Percentiles rank a stretch among this genome's conserved stretches.
These are phyloP conservation scores for Trypanosoma rangeli DNA, from an alignment of 208 protist genomes.

Conservation along the genomic window DNA sequence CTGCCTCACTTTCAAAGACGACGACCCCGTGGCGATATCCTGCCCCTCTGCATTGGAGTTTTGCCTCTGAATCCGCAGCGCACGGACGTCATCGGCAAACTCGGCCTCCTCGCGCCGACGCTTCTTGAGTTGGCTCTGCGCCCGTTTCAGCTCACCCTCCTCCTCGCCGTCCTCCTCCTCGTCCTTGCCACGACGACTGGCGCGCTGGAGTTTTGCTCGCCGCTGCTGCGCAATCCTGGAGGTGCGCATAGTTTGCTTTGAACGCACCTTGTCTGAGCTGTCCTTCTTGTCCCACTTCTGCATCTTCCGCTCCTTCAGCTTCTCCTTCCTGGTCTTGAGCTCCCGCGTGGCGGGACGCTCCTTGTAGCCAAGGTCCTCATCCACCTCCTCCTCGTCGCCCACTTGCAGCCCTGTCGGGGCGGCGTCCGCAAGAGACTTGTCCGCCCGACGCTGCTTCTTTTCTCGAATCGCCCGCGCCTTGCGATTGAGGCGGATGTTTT, in stretches of 20 bases:
- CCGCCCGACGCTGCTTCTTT: conserved; percentile 76
- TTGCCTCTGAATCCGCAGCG: conserved; percentile 18
- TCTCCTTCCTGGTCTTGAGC: conserved; percentile 73
- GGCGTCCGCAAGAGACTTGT: conserved; percentile 44
- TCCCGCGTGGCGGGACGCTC: conserved; percentile 68
- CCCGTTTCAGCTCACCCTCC: conserved; percentile 49
- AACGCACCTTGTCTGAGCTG: conserved; percentile 84
- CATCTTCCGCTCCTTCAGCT: conserved; percentile 77
- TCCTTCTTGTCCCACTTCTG: conserved; percentile 91
- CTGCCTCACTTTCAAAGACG: not conserved
- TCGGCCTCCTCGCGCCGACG: conserved; percentile 38
- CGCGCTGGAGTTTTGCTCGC: conserved; percentile 32
- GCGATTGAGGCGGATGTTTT: conserved; percentile 78
- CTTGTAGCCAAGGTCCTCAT: conserved; percentile 85
- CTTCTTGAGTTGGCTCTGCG: conserved; percentile 35
- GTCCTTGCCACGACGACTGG: conserved; percentile 30
- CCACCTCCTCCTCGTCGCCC: conserved; percentile 78
- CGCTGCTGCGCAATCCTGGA: conserved; percentile 63
- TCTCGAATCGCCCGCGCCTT: conserved; percentile 80
- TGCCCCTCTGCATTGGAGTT: not conserved
- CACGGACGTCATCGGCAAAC: conserved; percentile 57
- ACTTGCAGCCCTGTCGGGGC: conserved; percentile 54
- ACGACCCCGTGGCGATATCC: not conserved
- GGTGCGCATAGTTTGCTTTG: conserved; percentile 82
- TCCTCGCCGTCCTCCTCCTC: conserved; percentile 44